Evolutionary conservation across 2,329 filamentous ascomycete species (phyloP).

Genomic region (Penicillium fuscoglaucum): DNA sequence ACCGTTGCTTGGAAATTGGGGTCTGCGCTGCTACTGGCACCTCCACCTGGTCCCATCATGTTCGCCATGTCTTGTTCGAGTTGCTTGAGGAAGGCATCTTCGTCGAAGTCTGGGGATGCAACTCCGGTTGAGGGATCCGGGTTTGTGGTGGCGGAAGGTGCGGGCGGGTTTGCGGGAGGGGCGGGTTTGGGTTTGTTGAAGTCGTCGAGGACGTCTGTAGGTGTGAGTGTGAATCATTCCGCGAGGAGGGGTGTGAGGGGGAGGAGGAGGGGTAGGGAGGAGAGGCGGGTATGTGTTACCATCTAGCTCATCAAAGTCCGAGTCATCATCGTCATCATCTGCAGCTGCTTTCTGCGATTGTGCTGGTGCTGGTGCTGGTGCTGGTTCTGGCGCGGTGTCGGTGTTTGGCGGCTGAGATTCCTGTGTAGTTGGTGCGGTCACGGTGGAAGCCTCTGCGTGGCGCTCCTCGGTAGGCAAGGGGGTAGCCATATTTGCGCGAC

Average conservation of each 20-base stretch:
- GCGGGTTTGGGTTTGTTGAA: slow-evolving; percentile 65
- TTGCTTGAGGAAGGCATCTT: slow-evolving; percentile 69
- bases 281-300: slow-evolving; percentile 51
- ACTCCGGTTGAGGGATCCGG: slow-evolving; percentile 19
- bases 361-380: background rate
- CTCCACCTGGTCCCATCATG: slow-evolving; percentile 57
- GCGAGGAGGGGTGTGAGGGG: background rate
- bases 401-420: background rate
- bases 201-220: slow-evolving; percentile 79
- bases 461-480: background rate
- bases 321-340: slow-evolving; percentile 70
- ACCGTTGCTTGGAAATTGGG: slow-evolving; percentile 28
- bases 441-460: background rate
- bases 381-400: background rate
- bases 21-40: slow-evolving; percentile 21
- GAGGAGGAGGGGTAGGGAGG: background rate
- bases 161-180: slow-evolving; percentile 21
- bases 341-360: background rate
- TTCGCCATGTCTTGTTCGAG: slow-evolving; percentile 89
- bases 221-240: slow-evolving; percentile 5
- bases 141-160: slow-evolving; percentile 15
- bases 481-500: slow-evolving; percentile 1
- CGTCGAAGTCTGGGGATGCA: slow-evolving; percentile 29
- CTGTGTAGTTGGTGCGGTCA: background rate
- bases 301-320: slow-evolving; percentile 93